Conservation (phyloP, 192 early-diverging fungal genomes). For the Coemansia sp. region DNA sequence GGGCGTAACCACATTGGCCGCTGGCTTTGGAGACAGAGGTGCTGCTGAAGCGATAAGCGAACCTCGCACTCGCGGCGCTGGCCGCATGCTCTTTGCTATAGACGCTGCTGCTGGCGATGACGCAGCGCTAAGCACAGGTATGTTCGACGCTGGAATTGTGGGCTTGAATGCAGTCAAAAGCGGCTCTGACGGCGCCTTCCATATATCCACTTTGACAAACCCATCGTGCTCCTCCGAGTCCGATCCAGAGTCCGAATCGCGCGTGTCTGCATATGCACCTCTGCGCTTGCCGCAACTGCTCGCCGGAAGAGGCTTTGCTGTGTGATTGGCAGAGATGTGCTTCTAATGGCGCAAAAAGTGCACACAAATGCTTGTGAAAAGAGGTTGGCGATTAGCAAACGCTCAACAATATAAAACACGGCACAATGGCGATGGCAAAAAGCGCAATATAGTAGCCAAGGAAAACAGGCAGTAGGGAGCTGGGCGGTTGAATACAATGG, state of each 20-base stretch:
- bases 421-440: background rate
- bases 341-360: conserved; percentile 8
- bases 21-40: background rate
- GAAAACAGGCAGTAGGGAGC: background rate
- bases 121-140: conserved; percentile 1
- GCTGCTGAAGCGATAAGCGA: background rate
- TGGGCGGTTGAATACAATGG: background rate
- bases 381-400: conserved; percentile 5
- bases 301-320: conserved; percentile 8
- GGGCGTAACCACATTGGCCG: background rate
- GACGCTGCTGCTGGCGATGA: background rate
- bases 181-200: conserved; percentile 34
- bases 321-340: conserved; percentile 8
- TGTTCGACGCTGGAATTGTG: conserved; percentile 20
- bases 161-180: conserved; percentile 31
- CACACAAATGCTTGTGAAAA: background rate
- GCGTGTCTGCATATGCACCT: background rate
- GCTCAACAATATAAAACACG: conserved; percentile 3
- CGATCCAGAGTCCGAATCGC: conserved; percentile 30
- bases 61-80: background rate
- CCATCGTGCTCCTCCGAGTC: conserved; percentile 53
- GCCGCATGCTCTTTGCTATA: background rate
- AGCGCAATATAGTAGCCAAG: conserved; percentile 12
- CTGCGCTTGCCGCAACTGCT: background rate
- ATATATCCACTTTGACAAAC: conserved; percentile 44